Percentiles rank a stretch among this genome's conserved stretches.
Conservation (phyloP, 495 filamentous ascomycete species). For the Penicillium waksmanii region DNA sequence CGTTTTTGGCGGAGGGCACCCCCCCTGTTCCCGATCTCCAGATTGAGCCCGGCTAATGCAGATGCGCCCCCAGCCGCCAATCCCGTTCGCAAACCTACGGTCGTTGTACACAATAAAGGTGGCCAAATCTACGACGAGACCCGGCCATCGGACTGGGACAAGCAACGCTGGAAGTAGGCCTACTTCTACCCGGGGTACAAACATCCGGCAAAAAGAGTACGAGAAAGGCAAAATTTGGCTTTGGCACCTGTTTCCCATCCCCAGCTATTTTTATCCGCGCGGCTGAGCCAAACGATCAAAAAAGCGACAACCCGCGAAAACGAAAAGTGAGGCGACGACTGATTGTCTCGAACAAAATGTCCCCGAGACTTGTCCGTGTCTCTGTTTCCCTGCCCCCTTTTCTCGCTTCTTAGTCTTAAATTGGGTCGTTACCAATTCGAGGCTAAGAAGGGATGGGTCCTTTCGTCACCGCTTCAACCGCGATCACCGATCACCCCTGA, state of each 20-base stretch:
- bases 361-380: constrained; percentile 7
- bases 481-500: constrained; percentile 20
- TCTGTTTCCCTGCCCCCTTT: constrained; percentile 8
- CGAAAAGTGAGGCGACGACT: constrained; percentile 34
- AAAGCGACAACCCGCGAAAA: constrained; percentile 26
- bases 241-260: neutral
- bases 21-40: constrained; percentile 22
- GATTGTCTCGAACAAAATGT: constrained; percentile 1
- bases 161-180: constrained; percentile 53
- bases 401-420: neutral
- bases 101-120: constrained; percentile 49
- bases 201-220: constrained; percentile 8
- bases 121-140: constrained; percentile 53
- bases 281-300: constrained; percentile 13
- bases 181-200: neutral
- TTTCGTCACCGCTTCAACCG: constrained; percentile 22
- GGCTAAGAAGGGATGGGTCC: constrained; percentile 16
- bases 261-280: constrained; percentile 32
- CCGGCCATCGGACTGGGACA: constrained; percentile 52
- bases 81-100: constrained; percentile 41
- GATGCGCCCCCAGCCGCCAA: constrained; percentile 24
- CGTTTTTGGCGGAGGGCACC: neutral
- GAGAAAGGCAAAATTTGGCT: constrained; percentile 2
- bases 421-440: constrained; percentile 4
- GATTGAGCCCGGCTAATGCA: constrained; percentile 31